Conservation (phyloP, 2,329 filamentous ascomycete species). For the Colletotrichum musicola region DNA sequence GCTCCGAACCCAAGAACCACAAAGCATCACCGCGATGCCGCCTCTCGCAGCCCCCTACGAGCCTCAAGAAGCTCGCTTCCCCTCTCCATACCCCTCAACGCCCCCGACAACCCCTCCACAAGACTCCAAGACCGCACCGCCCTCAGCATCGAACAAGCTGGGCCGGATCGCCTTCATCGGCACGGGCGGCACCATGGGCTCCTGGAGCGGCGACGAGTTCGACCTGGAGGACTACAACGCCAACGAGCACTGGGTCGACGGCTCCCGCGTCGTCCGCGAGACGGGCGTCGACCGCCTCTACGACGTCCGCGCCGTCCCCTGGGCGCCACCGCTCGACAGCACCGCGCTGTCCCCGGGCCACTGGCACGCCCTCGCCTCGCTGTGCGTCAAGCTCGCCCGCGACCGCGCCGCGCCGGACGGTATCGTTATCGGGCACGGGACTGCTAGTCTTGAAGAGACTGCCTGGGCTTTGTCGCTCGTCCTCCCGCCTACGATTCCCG, state of each 20-base stretch:
- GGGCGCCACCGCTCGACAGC: constrained; percentile 18
- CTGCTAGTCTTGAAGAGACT: constrained; percentile 30
- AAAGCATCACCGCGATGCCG: too few species aligned
- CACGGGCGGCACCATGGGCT: constrained; percentile 22
- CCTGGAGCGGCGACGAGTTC: constrained; percentile 3
- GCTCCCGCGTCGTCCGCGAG: not conserved
- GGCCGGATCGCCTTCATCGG: constrained; percentile 11
- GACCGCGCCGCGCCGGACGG: not conserved
- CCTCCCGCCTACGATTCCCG: not conserved
- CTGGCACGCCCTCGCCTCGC: constrained; percentile 6
- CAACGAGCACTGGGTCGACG: not conserved
- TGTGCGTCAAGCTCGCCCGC: not conserved
- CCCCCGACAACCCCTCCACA: not conserved
- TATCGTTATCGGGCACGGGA: constrained; percentile 28
- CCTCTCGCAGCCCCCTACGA: too few species aligned
- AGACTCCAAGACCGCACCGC: not conserved
- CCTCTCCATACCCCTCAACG: not conserved
- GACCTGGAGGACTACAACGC: constrained; percentile 26
- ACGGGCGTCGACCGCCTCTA: constrained; percentile 3
- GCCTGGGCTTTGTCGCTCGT: constrained; percentile 19
- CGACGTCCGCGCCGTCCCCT: not conserved
- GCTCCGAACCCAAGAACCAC: too few species aligned
- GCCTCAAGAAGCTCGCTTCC: too few species aligned
- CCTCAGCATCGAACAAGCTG: not conserved
- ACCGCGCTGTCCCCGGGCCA: constrained; percentile 2